phyloP scores from a whole-genome alignment of 805 yeast genomes.

The Metschnikowia arizonensis region DNA sequence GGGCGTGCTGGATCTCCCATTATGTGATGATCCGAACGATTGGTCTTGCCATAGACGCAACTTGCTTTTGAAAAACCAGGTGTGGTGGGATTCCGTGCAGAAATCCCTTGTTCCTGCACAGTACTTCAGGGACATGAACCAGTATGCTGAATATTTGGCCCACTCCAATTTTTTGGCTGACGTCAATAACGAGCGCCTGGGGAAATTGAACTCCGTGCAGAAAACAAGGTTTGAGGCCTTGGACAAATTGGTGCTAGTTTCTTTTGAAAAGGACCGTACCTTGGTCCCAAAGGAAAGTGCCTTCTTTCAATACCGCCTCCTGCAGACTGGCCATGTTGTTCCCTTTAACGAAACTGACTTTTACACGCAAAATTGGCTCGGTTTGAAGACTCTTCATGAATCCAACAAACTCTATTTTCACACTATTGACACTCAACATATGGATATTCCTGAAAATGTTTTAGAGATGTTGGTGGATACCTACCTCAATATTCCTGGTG shows the following conservation, averaged over 20 bases:
- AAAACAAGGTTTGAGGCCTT: slow-evolving; percentile 40
- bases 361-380: slow-evolving; percentile 55
- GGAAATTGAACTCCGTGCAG: slow-evolving; percentile 36
- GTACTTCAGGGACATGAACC: slow-evolving; percentile 61
- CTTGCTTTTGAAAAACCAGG: slow-evolving; percentile 50
- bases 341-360: slow-evolving; percentile 47
- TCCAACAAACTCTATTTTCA: slow-evolving; percentile 45
- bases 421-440: slow-evolving; percentile 55
- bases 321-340: slow-evolving; percentile 36
- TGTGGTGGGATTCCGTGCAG: slow-evolving; percentile 58
- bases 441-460: slow-evolving; percentile 56
- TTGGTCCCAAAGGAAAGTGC: slow-evolving; percentile 71
- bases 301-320: slow-evolving; percentile 56
- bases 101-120: slow-evolving; percentile 64
- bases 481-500: not conserved
- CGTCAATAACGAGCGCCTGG: slow-evolving; percentile 56
- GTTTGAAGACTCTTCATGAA: slow-evolving; percentile 47
- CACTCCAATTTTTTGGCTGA: slow-evolving; percentile 59
- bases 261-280: slow-evolving; percentile 61
- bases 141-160: slow-evolving; percentile 51
- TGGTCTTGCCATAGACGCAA: slow-evolving; percentile 60
- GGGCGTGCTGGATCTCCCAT: slow-evolving; percentile 67
- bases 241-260: slow-evolving; percentile 53
- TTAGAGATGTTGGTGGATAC: slow-evolving; percentile 20
- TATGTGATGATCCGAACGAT: slow-evolving; percentile 46